These are phyloP conservation scores for Lolium multiflorum DNA, from an alignment of 176 grass and related monocot genomes.

Conservation along the genomic window DNA sequence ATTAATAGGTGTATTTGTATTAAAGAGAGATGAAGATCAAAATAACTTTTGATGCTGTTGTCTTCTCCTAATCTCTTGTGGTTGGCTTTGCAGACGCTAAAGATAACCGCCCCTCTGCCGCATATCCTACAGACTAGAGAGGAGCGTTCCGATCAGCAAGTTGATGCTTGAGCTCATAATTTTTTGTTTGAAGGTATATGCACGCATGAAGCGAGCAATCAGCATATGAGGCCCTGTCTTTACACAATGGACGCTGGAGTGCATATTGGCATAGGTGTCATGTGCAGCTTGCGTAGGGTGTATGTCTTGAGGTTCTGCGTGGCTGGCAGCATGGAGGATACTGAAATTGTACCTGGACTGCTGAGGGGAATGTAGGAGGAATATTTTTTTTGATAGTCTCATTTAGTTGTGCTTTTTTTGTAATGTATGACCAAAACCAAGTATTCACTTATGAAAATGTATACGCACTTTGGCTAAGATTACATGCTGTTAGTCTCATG, in stretches of 20 bases:
- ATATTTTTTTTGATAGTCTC: background rate
- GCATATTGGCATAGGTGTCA: background rate
- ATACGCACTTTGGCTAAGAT: background rate
- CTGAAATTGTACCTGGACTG: background rate
- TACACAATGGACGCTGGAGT: background rate
- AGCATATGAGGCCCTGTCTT: background rate
- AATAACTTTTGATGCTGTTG: background rate
- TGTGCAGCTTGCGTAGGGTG: background rate
- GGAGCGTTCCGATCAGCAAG: slow-evolving; percentile 38
- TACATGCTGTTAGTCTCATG: too few species aligned
- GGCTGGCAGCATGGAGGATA: background rate
- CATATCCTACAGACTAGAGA: slow-evolving; percentile 56
- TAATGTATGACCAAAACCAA: background rate
- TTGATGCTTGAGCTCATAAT: slow-evolving; percentile 16
- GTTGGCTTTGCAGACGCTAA: slow-evolving; percentile 62
- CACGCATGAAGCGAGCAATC: background rate
- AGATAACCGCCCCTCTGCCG: slow-evolving; percentile 70
- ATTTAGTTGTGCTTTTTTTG: background rate
- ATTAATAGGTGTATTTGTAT: background rate
- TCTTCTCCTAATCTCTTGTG: slow-evolving; percentile 21
- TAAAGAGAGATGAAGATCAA: background rate
- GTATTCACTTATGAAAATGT: background rate
- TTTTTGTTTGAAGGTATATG: background rate
- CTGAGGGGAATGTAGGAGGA: too few species aligned
- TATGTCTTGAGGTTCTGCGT: background rate